phyloP scores from a whole-genome alignment of 2,329 filamentous ascomycete genomes.

The Talaromyces sp. region DNA sequence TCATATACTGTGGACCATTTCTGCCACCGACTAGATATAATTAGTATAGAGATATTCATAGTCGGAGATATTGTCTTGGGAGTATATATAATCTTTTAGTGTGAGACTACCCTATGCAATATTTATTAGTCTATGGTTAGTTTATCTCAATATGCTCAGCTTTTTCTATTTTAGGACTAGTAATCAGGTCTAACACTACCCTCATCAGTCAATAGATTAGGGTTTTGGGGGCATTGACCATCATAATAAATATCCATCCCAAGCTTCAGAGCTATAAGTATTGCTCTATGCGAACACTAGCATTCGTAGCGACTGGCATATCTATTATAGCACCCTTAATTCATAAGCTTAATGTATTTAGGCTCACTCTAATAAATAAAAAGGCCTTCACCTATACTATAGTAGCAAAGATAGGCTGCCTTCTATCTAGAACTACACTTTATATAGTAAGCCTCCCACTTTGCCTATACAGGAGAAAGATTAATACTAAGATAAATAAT shows the following conservation, averaged over 20 bases:
- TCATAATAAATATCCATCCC: neutral
- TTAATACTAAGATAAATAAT: neutral
- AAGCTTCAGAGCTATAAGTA: neutral
- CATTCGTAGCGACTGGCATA: neutral
- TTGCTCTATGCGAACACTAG: neutral
- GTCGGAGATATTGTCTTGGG: neutral
- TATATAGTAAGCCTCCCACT: neutral
- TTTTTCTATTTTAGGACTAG: neutral
- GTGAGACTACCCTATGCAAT: neutral
- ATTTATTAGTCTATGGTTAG: neutral
- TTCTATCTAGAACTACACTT: neutral
- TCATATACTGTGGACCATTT: slow-evolving; percentile 27
- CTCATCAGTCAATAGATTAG: neutral
- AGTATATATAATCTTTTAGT: neutral
- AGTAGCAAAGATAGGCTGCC: neutral
- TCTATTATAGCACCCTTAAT: neutral
- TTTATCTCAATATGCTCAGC: neutral
- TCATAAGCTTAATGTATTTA: neutral
- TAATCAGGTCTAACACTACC: neutral
- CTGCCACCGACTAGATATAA: slow-evolving; percentile 27
- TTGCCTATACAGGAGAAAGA: neutral
- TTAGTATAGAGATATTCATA: neutral
- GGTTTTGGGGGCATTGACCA: neutral
- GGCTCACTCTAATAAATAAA: neutral
- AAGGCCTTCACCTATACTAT: neutral